Evolutionary conservation across 176 grass and related monocot genomes (phyloP).

Genomic region (Aechmea fasciata): DNA sequence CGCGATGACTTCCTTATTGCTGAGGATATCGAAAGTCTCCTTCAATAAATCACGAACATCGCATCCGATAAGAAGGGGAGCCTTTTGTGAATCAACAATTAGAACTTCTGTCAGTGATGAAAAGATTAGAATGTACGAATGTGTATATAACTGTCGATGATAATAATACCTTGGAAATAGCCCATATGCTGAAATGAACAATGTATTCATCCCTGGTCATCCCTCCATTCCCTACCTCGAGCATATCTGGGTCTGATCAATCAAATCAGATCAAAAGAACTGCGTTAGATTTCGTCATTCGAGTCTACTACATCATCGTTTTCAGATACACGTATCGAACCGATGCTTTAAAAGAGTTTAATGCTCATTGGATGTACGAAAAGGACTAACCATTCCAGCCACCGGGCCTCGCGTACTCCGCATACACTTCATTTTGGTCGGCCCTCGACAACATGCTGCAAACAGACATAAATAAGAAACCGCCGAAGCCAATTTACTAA

Average conservation of each 20-base stretch:
- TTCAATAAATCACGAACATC: conserved; percentile 7
- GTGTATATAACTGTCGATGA: background rate
- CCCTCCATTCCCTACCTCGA: conserved; percentile 45
- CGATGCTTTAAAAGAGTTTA: background rate
- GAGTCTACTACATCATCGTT: too few relatives aligned
- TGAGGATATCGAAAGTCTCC: conserved; percentile 6
- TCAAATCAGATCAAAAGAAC: conserved; percentile 7
- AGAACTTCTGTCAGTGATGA: background rate
- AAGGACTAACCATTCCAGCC: conserved; percentile 67
- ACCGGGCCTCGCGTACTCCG: conserved; percentile 70
- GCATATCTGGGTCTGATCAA: conserved; percentile 58
- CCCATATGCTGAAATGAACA: conserved; percentile 50
- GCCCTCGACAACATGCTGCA: conserved; percentile 68
- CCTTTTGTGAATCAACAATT: conserved; percentile 4
- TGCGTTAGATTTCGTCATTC: background rate
- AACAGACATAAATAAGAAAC: conserved; percentile 2
- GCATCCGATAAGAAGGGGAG: conserved; percentile 21
- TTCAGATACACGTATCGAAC: background rate
- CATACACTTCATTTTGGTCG: conserved; percentile 86
- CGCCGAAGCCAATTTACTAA: background rate
- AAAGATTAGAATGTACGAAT: background rate
- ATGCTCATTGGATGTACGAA: background rate
- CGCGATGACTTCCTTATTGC: conserved; percentile 14
- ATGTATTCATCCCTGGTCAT: conserved; percentile 36
- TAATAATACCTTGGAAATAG: conserved; percentile 32